These are phyloP conservation scores for Albugo candida DNA, from an alignment of 352 stramenopile genomes.

Conservation along the genomic window DNA sequence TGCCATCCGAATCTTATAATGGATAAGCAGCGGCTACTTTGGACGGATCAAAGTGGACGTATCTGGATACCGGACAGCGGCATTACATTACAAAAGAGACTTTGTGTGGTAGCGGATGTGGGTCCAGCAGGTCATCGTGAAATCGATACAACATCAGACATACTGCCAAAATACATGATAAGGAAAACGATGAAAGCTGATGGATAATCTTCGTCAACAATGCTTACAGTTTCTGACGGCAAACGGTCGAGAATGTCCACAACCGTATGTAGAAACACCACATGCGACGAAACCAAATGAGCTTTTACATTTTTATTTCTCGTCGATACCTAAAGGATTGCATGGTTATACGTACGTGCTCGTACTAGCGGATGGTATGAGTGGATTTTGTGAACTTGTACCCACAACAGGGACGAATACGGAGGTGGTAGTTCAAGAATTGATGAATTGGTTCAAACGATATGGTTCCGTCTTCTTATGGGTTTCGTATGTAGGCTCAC, in stretches of 20 bases:
- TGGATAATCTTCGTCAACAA: no score
- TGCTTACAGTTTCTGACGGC: no score
- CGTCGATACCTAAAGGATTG: slow-evolving; percentile 7
- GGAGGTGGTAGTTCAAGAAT: no score
- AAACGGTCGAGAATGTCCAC: no score
- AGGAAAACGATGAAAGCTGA: slow-evolving; percentile 5
- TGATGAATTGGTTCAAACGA: slow-evolving; percentile 3
- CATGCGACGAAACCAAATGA: no score
- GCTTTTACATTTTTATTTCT: no score
- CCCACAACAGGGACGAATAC: no score
- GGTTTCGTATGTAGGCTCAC: slow-evolving; percentile 1
- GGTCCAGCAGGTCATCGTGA: no score
- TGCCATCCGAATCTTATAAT: no score
- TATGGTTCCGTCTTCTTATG: slow-evolving; percentile 1
- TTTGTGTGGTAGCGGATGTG: slow-evolving; percentile 11
- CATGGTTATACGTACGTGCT: slow-evolving; percentile 9
- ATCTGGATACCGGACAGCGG: slow-evolving; percentile 12
- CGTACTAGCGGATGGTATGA: slow-evolving; percentile 15
- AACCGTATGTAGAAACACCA: no score
- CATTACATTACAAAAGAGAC: slow-evolving; percentile 5
- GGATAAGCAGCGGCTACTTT: neutral
- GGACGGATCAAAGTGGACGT: neutral
- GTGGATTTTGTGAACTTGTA: slow-evolving; percentile 10
- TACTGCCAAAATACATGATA: slow-evolving; percentile 3
- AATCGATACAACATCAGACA: slow-evolving; percentile 4